These are phyloP conservation scores for Aspergillus sp. DNA, from an alignment of 2,329 filamentous ascomycete species.

Conservation along the genomic window DNA sequence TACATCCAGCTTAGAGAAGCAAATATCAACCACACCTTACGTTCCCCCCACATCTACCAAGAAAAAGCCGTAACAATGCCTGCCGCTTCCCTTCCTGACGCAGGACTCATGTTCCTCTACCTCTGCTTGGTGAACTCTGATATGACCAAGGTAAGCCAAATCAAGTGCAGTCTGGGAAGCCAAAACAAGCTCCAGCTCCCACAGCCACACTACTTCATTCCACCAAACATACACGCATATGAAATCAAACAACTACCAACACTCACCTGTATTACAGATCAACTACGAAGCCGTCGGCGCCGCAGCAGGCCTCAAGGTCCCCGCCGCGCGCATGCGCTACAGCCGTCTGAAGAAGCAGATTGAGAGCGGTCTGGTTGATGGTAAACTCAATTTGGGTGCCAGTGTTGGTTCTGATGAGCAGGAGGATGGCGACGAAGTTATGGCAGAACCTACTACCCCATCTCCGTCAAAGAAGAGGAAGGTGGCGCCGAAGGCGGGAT, in stretches of 20 bases:
- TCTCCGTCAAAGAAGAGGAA: conserved; percentile 5
- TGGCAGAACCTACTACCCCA: neutral
- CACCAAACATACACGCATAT: neutral
- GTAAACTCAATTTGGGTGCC: neutral
- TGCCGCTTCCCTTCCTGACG: conserved; percentile 39
- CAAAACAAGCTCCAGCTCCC: no score
- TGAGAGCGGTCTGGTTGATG: conserved; percentile 8
- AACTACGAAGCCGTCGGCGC: conserved; percentile 33
- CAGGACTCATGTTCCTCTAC: conserved; percentile 45
- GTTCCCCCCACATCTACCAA: neutral
- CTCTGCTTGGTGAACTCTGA: conserved; percentile 42
- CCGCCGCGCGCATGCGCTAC: conserved; percentile 19
- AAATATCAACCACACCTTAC: neutral
- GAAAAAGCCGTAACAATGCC: conserved; percentile 22
- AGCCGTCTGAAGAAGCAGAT: conserved; percentile 16
- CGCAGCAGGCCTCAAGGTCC: conserved; percentile 13
- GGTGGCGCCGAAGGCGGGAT: neutral
- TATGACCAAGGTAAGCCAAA: conserved; percentile 34
- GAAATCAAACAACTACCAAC: neutral
- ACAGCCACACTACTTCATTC: no score
- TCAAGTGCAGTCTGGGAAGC: neutral
- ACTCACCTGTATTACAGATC: conserved; percentile 28
- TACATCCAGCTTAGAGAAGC: neutral
- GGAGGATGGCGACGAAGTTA: neutral
- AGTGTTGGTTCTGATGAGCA: conserved; percentile 5